A percentile compares a stretch with the other conserved stretches of the same genome.
Conservation (phyloP, 345 rosid species). For the Populus nigra region DNA sequence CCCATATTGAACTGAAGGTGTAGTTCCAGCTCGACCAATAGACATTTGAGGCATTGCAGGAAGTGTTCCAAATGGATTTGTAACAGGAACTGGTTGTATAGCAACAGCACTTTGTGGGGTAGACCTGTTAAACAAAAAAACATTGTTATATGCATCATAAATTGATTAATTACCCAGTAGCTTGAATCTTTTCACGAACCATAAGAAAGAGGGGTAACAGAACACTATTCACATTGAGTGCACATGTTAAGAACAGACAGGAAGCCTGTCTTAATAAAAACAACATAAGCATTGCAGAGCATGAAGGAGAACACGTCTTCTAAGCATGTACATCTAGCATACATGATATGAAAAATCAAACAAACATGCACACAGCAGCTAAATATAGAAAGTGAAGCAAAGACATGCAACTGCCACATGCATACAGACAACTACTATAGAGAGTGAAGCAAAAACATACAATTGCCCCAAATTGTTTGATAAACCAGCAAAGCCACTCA, state of each 20-base stretch:
- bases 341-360: conserved; percentile 3
- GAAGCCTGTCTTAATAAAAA: background rate
- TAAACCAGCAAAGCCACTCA: conserved; percentile 41
- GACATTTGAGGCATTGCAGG: conserved; percentile 91
- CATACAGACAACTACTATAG: background rate
- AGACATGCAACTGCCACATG: too few species aligned
- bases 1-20: conserved; percentile 82
- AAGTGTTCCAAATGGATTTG: conserved; percentile 88
- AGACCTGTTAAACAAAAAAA: conserved; percentile 43
- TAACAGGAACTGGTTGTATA: conserved; percentile 50
- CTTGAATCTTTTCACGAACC: too few species aligned
- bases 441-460: conserved; percentile 39
- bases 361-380: background rate
- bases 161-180: too few species aligned
- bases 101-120: conserved; percentile 39
- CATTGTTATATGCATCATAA: background rate
- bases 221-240: background rate
- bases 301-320: background rate
- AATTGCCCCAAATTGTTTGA: conserved; percentile 47
- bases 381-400: too few species aligned
- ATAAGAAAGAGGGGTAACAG: background rate
- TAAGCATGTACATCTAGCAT: background rate
- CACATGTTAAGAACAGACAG: background rate
- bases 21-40: conserved; percentile 67
- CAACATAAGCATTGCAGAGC: background rate